phyloP scores from a whole-genome alignment of 2,329 filamentous ascomycete species.

The Trichophyton benhamiae region DNA sequence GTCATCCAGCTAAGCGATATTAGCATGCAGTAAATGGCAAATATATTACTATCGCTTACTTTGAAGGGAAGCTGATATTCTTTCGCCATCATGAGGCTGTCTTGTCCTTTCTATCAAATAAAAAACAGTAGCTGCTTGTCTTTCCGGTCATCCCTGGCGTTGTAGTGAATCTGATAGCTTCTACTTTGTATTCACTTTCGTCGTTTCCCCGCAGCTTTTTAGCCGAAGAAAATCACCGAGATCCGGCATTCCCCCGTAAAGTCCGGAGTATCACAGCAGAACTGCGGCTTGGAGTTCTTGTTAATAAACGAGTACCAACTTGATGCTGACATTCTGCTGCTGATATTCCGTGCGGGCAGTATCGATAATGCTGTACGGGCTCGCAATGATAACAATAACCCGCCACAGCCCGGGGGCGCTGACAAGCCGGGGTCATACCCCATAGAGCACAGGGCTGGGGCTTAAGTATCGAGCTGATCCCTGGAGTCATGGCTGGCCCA shows the following conservation, averaged over 20 bases:
- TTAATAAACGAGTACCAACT: not conserved
- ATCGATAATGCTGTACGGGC: not conserved
- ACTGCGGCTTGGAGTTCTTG: not conserved
- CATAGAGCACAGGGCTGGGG: not conserved
- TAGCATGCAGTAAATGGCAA: not conserved
- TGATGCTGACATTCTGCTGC: not conserved
- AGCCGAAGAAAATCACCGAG: not conserved
- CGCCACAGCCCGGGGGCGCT: not conserved
- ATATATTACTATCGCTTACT: constrained; percentile 16
- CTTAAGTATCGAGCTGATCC: not conserved
- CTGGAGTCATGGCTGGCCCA: not conserved
- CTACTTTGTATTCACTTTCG: not conserved
- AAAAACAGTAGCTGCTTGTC: not conserved
- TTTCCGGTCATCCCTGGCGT: not conserved
- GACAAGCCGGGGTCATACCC: not conserved
- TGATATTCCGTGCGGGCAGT: not conserved
- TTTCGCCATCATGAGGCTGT: constrained; percentile 18
- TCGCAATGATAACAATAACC: not conserved
- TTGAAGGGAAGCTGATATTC: constrained; percentile 29
- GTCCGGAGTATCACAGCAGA: not conserved
- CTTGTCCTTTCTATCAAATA: not conserved
- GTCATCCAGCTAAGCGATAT: constrained; percentile 32
- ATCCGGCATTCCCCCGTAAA: not conserved
- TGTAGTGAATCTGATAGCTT: too few relatives aligned
- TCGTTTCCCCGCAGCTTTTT: not conserved